phyloP scores from a whole-genome alignment of 306 rosid genomes.

The Vigna radiata region DNA sequence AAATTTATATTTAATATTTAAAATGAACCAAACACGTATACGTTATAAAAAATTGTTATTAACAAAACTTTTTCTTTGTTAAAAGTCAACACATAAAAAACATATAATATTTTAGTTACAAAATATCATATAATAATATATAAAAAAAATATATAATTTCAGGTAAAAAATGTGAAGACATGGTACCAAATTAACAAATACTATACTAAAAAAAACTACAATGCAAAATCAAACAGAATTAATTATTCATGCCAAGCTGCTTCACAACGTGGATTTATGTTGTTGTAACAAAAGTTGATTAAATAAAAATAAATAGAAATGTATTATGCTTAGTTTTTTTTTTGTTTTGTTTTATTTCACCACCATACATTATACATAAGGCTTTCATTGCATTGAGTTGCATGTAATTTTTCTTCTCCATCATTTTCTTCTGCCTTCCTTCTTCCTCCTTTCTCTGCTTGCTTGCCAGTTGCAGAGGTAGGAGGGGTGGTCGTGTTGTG shows the following conservation, averaged over 20 bases:
- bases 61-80: too few species aligned
- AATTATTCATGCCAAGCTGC: not conserved
- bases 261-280: not conserved
- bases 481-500: not conserved
- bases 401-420: not conserved
- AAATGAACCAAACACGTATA: too few species aligned
- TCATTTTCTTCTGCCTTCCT: too few species aligned
- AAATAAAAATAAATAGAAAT: not conserved
- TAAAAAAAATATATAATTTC: not conserved
- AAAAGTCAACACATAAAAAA: not conserved
- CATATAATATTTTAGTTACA: not conserved
- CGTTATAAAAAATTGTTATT: too few species aligned
- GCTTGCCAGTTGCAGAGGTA: not conserved
- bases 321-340: not conserved
- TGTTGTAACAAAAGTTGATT: not conserved
- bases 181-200: not conserved
- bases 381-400: slow-evolving; percentile 10
- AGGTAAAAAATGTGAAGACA: not conserved
- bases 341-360: not conserved
- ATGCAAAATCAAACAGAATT: not conserved
- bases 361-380: slow-evolving; percentile 26
- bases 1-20: too few species aligned
- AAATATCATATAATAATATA: not conserved
- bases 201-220: not conserved
- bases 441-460: slow-evolving; percentile 32